These are phyloP conservation scores for Taphrina flavorubra DNA, from an alignment of 1,139 yeast species.

Conservation along the genomic window DNA sequence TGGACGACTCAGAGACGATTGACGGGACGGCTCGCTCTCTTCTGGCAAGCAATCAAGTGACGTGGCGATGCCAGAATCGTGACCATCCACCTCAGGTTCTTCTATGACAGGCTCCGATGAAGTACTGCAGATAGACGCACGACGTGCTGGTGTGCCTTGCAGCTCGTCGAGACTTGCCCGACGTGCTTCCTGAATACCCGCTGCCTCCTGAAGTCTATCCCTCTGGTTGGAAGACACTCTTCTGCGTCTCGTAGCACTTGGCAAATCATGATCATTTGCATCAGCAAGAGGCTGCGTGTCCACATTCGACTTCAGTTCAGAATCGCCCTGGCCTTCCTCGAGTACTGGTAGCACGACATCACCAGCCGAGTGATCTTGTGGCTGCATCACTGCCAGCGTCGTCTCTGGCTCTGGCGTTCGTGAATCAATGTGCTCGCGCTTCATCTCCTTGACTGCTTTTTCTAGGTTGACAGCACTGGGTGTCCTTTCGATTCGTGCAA, in stretches of 20 bases:
- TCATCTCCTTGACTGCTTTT: slow-evolving; percentile 28
- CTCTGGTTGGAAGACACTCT: background rate
- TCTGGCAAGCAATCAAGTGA: slow-evolving; percentile 35
- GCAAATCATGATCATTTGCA: background rate
- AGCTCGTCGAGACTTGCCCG: slow-evolving; percentile 29
- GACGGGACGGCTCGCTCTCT: slow-evolving; percentile 38
- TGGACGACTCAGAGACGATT: slow-evolving; percentile 28
- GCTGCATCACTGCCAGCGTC: slow-evolving; percentile 18
- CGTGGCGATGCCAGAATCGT: slow-evolving; percentile 33
- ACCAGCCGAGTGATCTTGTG: slow-evolving; percentile 16
- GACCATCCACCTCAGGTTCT: slow-evolving; percentile 23
- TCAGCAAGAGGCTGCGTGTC: background rate
- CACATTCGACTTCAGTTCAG: background rate
- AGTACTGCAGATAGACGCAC: slow-evolving; percentile 7
- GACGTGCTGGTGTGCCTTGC: slow-evolving; percentile 21
- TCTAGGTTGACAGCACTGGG: slow-evolving; percentile 36
- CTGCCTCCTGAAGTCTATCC: slow-evolving; percentile 16
- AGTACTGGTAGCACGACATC: slow-evolving; percentile 9
- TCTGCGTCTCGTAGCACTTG: background rate
- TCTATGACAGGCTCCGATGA: slow-evolving; percentile 14
- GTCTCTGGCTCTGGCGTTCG: slow-evolving; percentile 22
- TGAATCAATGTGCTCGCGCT: slow-evolving; percentile 24
- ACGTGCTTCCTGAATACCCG: slow-evolving; percentile 14
- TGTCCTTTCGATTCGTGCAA: slow-evolving; percentile 25
- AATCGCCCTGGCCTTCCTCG: slow-evolving; percentile 2